Evolutionary conservation across 148 eudicot genomes (phyloP), one percentile per base, ranked within the genome.

Genomic region (Suaeda aralocaspica): DNA sequence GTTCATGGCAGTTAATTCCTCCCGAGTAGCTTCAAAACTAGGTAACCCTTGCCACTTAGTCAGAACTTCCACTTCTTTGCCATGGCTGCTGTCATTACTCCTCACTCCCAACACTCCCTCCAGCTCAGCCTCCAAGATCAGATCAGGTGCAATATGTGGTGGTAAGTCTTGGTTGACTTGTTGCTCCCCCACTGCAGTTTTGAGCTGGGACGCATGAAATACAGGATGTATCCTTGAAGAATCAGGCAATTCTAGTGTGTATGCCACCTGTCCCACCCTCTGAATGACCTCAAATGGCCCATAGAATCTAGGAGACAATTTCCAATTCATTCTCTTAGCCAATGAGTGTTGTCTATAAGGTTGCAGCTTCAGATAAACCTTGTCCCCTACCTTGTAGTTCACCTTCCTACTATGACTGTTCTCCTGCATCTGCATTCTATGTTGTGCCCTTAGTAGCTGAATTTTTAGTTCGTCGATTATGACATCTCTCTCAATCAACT

Each of bases 71-170:
- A 15, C 2, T 0, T 0, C 8, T 0, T 5, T 41, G 0, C 14
- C 44, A 0, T 4, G 21, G 1, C 3, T 0, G 0, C 4, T 6
- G 1, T 2, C 13, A 3, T 2, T 9, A 0, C 5, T 0, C 0
- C 39, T 16, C 2, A 26, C 33, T 0, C 5, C 33, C 0, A 58
- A 21, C 0, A 58, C 0, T 0, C 0, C n/a, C 7, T 58, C 39
- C 0, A 36, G 50, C 0, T 16, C 5, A 15, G 9, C 21, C 1
- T 31, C n/a, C 0, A 58, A 5, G 21, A 1, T 36, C 21, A 58
- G 5, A 6, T 29, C 21, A 12, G n/a, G 2, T 0, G 21, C 5
- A 1, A 29, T 15, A 5, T 25, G 31, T 6, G 18, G 4, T 0
- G 39, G 62, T 0, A 58, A 4, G 0, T 4, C 1, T 1, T n/a